Percentiles rank a stretch among this genome's conserved stretches.
Conservation (phyloP, 2,329 filamentous ascomycete genomes). For the Biscogniauxia mediterranea region DNA sequence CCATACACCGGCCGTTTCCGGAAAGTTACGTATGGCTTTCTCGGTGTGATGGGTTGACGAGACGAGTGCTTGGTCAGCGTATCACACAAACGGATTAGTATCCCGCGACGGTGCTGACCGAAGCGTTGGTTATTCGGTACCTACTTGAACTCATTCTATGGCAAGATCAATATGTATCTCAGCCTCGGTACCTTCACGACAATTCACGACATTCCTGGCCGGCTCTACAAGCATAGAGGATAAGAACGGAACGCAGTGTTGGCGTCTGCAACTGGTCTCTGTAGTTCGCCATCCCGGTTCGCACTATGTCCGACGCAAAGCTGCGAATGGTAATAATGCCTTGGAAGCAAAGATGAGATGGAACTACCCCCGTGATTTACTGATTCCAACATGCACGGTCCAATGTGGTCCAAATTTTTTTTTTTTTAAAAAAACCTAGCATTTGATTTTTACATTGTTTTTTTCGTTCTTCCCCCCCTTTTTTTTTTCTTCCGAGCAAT, state of each 20-base stretch:
- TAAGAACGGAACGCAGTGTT: neutral
- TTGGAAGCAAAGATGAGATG: neutral
- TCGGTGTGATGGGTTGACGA: slow-evolving; percentile 27
- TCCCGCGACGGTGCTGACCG: neutral
- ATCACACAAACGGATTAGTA: slow-evolving; percentile 13
- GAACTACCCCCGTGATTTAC: neutral
- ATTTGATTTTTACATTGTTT: neutral
- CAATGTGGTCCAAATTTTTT: neutral
- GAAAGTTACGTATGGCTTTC: slow-evolving; percentile 7
- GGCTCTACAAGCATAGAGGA: neutral
- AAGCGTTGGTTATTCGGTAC: neutral
- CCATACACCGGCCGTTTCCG: neutral
- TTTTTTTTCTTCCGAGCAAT: neutral
- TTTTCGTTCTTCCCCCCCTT: neutral
- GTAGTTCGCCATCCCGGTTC: neutral
- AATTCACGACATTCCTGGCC: neutral
- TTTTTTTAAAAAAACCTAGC: neutral
- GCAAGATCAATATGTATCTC: neutral
- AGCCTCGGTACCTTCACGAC: neutral
- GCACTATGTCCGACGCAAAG: neutral
- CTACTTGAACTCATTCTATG: neutral
- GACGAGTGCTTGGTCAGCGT: slow-evolving; percentile 8
- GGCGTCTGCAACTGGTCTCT: neutral
- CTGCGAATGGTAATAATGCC: neutral
- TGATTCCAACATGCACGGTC: neutral